Conservation (phyloP, 306 rosid species). For the Cercis canadensis region DNA sequence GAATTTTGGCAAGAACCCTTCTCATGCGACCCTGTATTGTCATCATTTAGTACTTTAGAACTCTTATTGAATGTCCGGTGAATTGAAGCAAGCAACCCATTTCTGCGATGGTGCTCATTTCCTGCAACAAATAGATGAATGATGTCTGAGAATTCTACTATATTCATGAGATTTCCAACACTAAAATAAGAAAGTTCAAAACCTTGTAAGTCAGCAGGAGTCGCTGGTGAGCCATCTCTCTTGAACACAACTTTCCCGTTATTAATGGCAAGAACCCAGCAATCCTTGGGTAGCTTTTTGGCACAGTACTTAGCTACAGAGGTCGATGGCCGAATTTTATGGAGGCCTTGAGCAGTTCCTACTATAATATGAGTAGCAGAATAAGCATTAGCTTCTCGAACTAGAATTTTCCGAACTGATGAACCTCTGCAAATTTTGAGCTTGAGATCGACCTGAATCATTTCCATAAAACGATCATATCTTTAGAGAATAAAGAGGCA, state of each 20-base stretch:
- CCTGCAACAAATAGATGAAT: conserved; percentile 51
- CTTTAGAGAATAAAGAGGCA: not conserved
- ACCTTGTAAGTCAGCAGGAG: conserved; percentile 56
- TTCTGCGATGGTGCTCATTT: conserved; percentile 42
- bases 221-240: conserved; percentile 53
- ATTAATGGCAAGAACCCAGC: conserved; percentile 75
- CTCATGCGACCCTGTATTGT: conserved; percentile 32
- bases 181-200: conserved; percentile 9
- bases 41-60: conserved; percentile 59
- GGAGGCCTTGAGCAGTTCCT: conserved; percentile 69
- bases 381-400: conserved; percentile 76
- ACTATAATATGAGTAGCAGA: conserved; percentile 74
- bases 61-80: conserved; percentile 41
- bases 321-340: conserved; percentile 70
- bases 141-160: conserved; percentile 26
- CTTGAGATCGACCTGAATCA: conserved; percentile 88
- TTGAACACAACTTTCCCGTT: conserved; percentile 83
- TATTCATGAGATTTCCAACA: conserved; percentile 16
- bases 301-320: conserved; percentile 93
- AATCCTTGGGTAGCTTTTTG: conserved; percentile 63
- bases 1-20: conserved; percentile 33
- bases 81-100: conserved; percentile 57
- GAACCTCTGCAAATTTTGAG: conserved; percentile 89
- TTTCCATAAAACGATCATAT: conserved; percentile 19
- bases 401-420: conserved; percentile 69